Evolutionary conservation across 2,329 filamentous ascomycete species (phyloP), one percentile per base, ranked within the genome.

Genomic region (Chaetomiaceae sp.): DNA sequence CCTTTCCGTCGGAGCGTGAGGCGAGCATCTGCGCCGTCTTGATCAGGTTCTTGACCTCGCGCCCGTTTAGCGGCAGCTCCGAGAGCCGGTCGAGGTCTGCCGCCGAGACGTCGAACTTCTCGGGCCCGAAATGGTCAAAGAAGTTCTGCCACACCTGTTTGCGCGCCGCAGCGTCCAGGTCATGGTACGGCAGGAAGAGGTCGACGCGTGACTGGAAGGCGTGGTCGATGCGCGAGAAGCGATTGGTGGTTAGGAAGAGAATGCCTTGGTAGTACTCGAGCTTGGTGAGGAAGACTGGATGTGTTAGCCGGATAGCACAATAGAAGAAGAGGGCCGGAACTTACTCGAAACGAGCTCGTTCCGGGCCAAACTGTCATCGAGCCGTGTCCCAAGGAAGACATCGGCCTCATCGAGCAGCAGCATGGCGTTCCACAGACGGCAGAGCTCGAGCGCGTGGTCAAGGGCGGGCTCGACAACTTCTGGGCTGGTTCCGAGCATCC

Each of bases 41-140:
- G 60, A 74, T 62, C n/a, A 71, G 57, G 43, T 76, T 78, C 66
- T 78, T 77, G 54, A 79, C 79, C 67, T 79, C 73, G 20, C 75
- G 65, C 4, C 76, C 75, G 44, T 79, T 78, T 38, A 78, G 65
- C 4, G 71, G 64, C 46, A 75, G 63, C 20, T 61, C 53, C 0
- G 72, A 65, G 32, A 79, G 64, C 46, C 68, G 61, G n/a, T 65
- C 64, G 2, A 73, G 47, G 13, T 67, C 63, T 0, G 61, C 63
- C 0, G 67, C 64, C 0, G 50, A 58, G 3, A 72, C 55, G 8
- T 64, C 62, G 56, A 71, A 68, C 5, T 61, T 65, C n/a, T 62
- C 57, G 1, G 44, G 37, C 1, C 67, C 69, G 2, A 65, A 61
- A 6, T 61, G 58, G 13, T 61, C 56, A 46, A 72, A 64, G 42